phyloP scores from a whole-genome alignment of 352 stramenopile species.

The Phytopythium oedochilum region DNA sequence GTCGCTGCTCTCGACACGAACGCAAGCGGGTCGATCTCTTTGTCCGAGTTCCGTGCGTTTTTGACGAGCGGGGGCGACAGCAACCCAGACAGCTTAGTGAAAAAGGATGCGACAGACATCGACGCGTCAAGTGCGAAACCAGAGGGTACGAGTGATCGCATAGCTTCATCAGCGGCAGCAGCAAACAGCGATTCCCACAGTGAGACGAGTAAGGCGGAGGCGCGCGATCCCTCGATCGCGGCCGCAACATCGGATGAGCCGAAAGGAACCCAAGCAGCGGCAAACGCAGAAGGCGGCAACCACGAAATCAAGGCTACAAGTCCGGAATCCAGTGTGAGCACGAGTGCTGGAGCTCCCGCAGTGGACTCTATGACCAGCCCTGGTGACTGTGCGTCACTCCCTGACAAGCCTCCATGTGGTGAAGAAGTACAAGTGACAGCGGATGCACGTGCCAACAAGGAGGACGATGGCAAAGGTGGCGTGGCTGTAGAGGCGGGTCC shows the following conservation, averaged over 20 bases:
- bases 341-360: neutral
- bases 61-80: slow-evolving; percentile 6
- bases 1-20: slow-evolving; percentile 53
- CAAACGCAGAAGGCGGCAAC: too few relatives aligned
- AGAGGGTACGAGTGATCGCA: neutral
- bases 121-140: neutral
- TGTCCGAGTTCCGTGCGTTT: slow-evolving; percentile 51
- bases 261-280: neutral
- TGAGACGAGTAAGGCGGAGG: neutral
- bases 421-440: neutral
- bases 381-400: neutral
- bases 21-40: slow-evolving; percentile 40
- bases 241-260: neutral
- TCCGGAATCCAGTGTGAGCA: neutral
- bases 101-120: neutral
- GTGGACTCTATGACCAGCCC: neutral
- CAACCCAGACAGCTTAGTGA: neutral
- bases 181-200: too few relatives aligned
- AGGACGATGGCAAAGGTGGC: neutral
- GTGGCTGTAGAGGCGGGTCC: too few relatives aligned
- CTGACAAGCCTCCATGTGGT: neutral
- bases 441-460: neutral
- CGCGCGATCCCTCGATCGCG: neutral
- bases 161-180: neutral
- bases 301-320: neutral